Evolutionary conservation across 192 early-diverging fungal species (phyloP).

Genomic region (Mortierella hygrophila): DNA sequence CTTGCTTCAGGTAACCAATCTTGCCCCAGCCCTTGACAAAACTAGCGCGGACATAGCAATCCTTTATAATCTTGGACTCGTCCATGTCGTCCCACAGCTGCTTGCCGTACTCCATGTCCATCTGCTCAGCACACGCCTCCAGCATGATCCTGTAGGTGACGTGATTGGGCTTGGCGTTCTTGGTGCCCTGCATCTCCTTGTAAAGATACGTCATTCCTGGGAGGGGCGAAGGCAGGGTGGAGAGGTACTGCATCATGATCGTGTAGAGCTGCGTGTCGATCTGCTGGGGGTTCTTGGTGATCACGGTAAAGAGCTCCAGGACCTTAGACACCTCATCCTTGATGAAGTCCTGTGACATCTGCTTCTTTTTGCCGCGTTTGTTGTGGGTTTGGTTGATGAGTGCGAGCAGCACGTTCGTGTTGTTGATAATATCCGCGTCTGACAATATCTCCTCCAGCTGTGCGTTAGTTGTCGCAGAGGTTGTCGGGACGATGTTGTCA

Average conservation of each 20-base stretch:
- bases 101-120: slow-evolving; percentile 40
- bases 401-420: slow-evolving; percentile 37
- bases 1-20: slow-evolving; percentile 16
- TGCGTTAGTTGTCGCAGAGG: background rate
- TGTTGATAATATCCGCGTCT: slow-evolving; percentile 22
- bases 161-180: slow-evolving; percentile 26
- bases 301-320: slow-evolving; percentile 44
- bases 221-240: slow-evolving; percentile 41
- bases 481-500: background rate
- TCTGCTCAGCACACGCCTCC: slow-evolving; percentile 52
- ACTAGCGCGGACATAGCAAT: slow-evolving; percentile 31
- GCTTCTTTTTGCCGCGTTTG: background rate
- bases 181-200: slow-evolving; percentile 30
- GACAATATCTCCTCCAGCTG: slow-evolving; percentile 10
- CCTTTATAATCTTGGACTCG: background rate
- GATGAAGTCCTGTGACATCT: slow-evolving; percentile 25
- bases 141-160: slow-evolving; percentile 42
- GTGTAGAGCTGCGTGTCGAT: slow-evolving; percentile 43
- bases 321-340: slow-evolving; percentile 49
- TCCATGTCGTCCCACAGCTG: slow-evolving; percentile 36
- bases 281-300: slow-evolving; percentile 23
- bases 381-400: slow-evolving; percentile 38
- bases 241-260: slow-evolving; percentile 56
- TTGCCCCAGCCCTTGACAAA: slow-evolving; percentile 44
- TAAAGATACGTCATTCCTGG: slow-evolving; percentile 53